Evolutionary conservation across 257 asterid genomes (phyloP), one percentile per base, ranked within the genome.

Genomic region (Scutellaria baicalensis): DNA sequence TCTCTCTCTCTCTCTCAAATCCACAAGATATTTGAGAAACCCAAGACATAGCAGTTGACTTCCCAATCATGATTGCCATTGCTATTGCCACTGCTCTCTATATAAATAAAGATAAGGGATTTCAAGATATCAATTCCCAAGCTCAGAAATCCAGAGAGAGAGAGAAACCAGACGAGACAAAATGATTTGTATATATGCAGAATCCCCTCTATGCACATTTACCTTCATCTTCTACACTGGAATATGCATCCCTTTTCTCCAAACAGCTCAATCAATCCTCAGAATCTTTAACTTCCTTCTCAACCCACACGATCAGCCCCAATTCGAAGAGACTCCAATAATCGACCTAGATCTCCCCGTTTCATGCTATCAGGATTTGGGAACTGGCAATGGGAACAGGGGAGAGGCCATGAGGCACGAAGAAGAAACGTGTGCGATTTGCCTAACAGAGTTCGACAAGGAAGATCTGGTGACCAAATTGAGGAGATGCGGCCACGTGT

Each of bases 401-500:
- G 71, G 68, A 51, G 75, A 12, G 4, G 49, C 33, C 18, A 9
- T 16, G 0, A 10, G 64, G 9, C 54, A 66, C 0, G 82, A 61
- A 10, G 76, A 79, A 5, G 84, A 76, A 1, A 40, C 27, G 67
- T 89, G 93, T 68, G 80, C 91, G 0, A 79, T 89, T 39, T 89
- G 96, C 59, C 71, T 89, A 72, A 78, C 74, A 66, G 90, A 83
- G 67, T 87, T 81, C 49, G 79, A 70, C 68, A 40, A 73, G 14
- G 82, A 78, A 54, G 89, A 83, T 71, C 42, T 66, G 56, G 92
- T 87, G 73, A 77, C 75, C 84, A 73, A 71, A 52, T 62, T 89
- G 54, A 73, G 75, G 6, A 83, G 81, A 59, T 89, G 96, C 21
- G 77, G 74, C 31, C 94, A 89, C 39, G 33, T 81, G 48, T 89